Conservation (phyloP, 2,329 filamentous ascomycete species). For the Hansfordia pulvinata region DNA sequence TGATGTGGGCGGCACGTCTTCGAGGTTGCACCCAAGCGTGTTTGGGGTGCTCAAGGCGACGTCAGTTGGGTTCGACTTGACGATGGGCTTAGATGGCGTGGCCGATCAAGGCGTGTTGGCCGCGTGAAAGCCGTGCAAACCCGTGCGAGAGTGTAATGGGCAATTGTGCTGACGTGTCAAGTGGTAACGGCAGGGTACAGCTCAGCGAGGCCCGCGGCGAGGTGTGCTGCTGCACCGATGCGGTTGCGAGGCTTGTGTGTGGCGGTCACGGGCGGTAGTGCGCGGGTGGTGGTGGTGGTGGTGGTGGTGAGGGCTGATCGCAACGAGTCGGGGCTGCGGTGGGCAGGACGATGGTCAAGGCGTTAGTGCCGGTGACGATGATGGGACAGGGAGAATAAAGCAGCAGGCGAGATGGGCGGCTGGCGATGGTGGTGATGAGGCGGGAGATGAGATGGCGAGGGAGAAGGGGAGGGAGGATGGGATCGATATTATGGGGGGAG, state of each 20-base stretch:
- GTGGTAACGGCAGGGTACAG: too few species aligned
- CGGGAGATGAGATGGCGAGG: conserved; percentile 7
- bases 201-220: too few species aligned
- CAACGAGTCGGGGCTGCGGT: conserved; percentile 1
- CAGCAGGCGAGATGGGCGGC: conserved; percentile 5
- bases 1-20: neutral
- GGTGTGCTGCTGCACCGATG: too few species aligned
- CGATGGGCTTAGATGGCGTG: too few species aligned
- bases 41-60: too few species aligned
- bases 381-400: conserved; percentile 1
- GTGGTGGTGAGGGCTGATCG: conserved; percentile 4
- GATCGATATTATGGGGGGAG: conserved; percentile 19
- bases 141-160: too few species aligned
- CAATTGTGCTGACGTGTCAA: too few species aligned
- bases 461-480: neutral
- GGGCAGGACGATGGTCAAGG: conserved; percentile 8
- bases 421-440: conserved; percentile 11
- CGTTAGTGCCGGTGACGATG: conserved; percentile 5
- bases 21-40: neutral
- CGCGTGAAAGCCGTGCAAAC: too few species aligned
- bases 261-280: conserved; percentile 4
- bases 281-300: conserved; percentile 5
- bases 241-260: conserved; percentile 3
- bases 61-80: too few species aligned
- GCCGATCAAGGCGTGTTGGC: too few species aligned